These are phyloP conservation scores for Exophiala sideris DNA, from an alignment of 2,329 filamentous ascomycete genomes.

Conservation along the genomic window DNA sequence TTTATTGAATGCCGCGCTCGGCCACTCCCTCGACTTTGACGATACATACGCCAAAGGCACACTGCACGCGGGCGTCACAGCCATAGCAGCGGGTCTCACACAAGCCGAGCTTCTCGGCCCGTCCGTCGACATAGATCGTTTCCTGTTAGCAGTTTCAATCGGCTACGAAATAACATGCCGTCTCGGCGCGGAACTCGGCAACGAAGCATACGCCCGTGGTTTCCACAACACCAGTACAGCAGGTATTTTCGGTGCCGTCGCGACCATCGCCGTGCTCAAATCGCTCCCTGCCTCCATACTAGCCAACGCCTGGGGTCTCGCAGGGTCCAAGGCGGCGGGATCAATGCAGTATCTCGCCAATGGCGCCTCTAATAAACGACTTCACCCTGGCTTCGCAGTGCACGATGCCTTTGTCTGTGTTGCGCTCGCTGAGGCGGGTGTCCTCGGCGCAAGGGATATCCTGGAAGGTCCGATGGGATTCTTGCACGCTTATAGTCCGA, in stretches of 20 bases:
- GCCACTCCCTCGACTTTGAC: conserved; percentile 46
- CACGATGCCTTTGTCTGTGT: conserved; percentile 40
- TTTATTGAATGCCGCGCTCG: conserved; percentile 42
- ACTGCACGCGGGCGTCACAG: conserved; percentile 42
- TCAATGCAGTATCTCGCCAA: conserved; percentile 41
- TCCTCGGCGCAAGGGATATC: conserved; percentile 27
- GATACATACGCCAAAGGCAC: conserved; percentile 44
- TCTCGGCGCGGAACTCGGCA: conserved; percentile 34
- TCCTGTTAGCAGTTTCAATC: conserved; percentile 35
- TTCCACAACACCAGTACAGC: conserved; percentile 39
- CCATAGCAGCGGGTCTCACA: conserved; percentile 32
- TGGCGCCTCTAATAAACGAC: conserved; percentile 38
- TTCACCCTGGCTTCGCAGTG: conserved; percentile 39
- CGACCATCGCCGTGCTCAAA: conserved; percentile 33
- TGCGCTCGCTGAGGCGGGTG: conserved; percentile 35
- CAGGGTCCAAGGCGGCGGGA: conserved; percentile 37
- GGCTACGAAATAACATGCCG: conserved; percentile 36
- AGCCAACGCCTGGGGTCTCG: conserved; percentile 37
- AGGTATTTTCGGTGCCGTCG: conserved; percentile 38
- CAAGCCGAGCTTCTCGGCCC: conserved; percentile 31
- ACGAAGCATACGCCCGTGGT: conserved; percentile 35
- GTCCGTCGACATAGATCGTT: conserved; percentile 21
- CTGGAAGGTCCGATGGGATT: conserved; percentile 26
- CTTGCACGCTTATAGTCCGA: conserved; percentile 25
- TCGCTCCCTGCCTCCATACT: conserved; percentile 27